Percentiles rank a stretch among this genome's conserved stretches.
These are phyloP conservation scores for Colletotrichum karsti DNA, from an alignment of 2,329 filamentous ascomycete genomes.

Conservation along the genomic window DNA sequence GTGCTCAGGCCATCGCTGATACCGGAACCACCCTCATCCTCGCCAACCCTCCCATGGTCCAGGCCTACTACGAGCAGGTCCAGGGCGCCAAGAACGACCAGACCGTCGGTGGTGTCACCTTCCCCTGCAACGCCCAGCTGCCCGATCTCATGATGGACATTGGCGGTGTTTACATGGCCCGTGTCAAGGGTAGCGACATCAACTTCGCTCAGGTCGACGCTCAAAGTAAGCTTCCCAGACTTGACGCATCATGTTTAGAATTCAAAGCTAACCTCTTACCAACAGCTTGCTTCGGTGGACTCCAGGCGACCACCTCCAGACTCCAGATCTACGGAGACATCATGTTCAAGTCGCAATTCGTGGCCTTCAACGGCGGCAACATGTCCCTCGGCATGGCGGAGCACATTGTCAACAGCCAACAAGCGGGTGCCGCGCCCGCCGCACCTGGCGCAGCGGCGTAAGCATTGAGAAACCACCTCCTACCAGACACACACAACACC, in stretches of 20 bases:
- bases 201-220: slow-evolving; percentile 60
- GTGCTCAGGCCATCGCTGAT: slow-evolving; percentile 61
- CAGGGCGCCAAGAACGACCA: slow-evolving; percentile 49
- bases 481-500: neutral
- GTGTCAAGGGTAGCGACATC: slow-evolving; percentile 60
- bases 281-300: slow-evolving; percentile 71
- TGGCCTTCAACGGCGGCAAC: slow-evolving; percentile 65
- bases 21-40: slow-evolving; percentile 72
- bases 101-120: slow-evolving; percentile 51
- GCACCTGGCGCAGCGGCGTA: slow-evolving; percentile 25
- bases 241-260: neutral
- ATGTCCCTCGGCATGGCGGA: slow-evolving; percentile 60
- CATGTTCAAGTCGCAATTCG: slow-evolving; percentile 69
- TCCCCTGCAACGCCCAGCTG: slow-evolving; percentile 54
- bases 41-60: slow-evolving; percentile 59
- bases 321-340: slow-evolving; percentile 72
- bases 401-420: slow-evolving; percentile 22
- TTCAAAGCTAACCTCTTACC: neutral
- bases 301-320: slow-evolving; percentile 65
- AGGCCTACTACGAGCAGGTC: slow-evolving; percentile 58
- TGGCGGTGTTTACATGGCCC: slow-evolving; percentile 65
- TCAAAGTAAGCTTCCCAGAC: slow-evolving; percentile 53
- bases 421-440: slow-evolving; percentile 3
- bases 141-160: slow-evolving; percentile 64
- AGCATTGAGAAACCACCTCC: no score